Evolutionary conservation across 371 early-diverging fungal genomes (phyloP).

Genomic region (Amoeboaphelidium occidentale): DNA sequence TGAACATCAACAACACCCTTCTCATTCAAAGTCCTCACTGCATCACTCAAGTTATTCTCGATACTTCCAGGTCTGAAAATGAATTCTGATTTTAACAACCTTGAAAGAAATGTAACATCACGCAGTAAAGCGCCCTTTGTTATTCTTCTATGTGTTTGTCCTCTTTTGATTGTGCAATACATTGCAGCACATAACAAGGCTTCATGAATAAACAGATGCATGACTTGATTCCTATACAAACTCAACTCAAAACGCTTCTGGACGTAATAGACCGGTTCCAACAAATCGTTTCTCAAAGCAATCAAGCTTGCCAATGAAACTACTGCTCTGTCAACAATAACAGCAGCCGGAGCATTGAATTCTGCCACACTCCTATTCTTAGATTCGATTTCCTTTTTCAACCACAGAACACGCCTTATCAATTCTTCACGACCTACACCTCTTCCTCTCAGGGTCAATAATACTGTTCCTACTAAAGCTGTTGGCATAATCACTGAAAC

Average conservation of each 20-base stretch:
- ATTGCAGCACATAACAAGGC: constrained; percentile 49
- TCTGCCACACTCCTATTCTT: constrained; percentile 64
- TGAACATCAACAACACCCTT: constrained; percentile 12
- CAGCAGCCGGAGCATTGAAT: constrained; percentile 27
- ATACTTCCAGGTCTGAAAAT: constrained; percentile 54
- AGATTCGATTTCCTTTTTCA: constrained; percentile 31
- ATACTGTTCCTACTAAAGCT: constrained; percentile 40
- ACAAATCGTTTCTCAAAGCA: constrained; percentile 41
- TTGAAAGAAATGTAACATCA: constrained; percentile 48
- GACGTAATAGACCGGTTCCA: constrained; percentile 67
- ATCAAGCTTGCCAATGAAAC: constrained; percentile 46
- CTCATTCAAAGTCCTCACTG: constrained; percentile 30
- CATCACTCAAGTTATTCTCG: constrained; percentile 35
- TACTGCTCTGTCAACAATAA: constrained; percentile 23
- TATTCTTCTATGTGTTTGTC: constrained; percentile 26
- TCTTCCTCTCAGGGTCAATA: constrained; percentile 55
- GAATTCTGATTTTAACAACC: constrained; percentile 54
- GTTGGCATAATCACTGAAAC: constrained; percentile 56
- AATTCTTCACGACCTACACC: constrained; percentile 60
- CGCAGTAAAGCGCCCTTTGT: constrained; percentile 22
- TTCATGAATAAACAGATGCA: constrained; percentile 58
- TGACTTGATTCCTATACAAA: constrained; percentile 62
- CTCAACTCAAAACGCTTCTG: constrained; percentile 60
- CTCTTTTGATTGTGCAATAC: constrained; percentile 51
- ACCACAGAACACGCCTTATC: constrained; percentile 52